phyloP scores from a whole-genome alignment of 2,329 filamentous ascomycete species.

The Elsinoe ampelina region DNA sequence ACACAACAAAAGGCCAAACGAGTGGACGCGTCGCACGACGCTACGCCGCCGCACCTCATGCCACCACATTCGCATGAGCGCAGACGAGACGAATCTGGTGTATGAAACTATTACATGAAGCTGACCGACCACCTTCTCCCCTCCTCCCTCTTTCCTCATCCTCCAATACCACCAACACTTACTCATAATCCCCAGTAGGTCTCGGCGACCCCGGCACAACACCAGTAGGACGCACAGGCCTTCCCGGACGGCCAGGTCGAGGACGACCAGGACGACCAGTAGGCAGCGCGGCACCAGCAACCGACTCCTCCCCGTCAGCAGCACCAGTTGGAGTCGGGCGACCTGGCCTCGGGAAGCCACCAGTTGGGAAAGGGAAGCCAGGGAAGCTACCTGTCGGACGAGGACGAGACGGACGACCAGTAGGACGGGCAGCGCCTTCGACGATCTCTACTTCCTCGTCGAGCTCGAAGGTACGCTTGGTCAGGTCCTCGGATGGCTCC shows the following conservation, averaged over 20 bases:
- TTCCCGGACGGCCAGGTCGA: background rate
- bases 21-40: slow-evolving; percentile 1
- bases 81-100: background rate
- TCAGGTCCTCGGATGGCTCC: background rate
- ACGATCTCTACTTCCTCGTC: background rate
- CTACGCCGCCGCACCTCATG: background rate
- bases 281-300: background rate
- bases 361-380: background rate
- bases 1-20: background rate
- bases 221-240: background rate
- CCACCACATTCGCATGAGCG: background rate
- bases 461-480: background rate
- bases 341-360: background rate
- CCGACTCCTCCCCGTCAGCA: background rate
- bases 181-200: background rate
- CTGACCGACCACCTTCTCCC: background rate
- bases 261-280: slow-evolving; percentile 7
- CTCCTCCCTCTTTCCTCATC: background rate
- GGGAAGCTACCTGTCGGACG: background rate
- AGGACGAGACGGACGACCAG: background rate
- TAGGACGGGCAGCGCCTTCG: background rate
- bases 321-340: background rate
- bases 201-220: background rate
- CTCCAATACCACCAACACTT: background rate
- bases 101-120: slow-evolving; percentile 5